Conservation (phyloP, 441 rosid species). For the Pelargonium myrrhifolium region DNA sequence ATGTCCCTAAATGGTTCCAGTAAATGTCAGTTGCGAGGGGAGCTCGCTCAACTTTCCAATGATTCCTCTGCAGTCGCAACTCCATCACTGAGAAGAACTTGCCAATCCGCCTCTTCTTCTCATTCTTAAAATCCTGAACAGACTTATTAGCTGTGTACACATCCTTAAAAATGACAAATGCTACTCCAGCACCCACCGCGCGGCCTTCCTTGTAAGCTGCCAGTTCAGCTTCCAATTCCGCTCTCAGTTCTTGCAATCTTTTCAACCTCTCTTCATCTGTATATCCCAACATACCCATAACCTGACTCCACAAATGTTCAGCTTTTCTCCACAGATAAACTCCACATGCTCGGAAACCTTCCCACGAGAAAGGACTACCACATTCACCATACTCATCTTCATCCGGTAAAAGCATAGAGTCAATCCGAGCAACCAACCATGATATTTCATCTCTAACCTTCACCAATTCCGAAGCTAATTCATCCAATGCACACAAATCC, state of each 20-base stretch:
- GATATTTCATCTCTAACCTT: constrained; percentile 74
- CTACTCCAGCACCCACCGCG: constrained; percentile 89
- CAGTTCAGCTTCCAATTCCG: constrained; percentile 59
- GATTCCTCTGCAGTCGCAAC: constrained; percentile 80
- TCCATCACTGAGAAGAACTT: constrained; percentile 80
- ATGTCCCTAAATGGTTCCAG: constrained; percentile 87
- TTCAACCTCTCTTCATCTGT: constrained; percentile 27
- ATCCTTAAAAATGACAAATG: constrained; percentile 87
- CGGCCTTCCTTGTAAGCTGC: constrained; percentile 67
- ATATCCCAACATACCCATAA: neutral
- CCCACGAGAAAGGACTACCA: constrained; percentile 15
- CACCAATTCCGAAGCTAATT: constrained; percentile 70
- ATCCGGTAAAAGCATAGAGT: constrained; percentile 61
- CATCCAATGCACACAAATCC: constrained; percentile 91
- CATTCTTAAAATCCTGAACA: constrained; percentile 72
- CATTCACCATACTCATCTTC: constrained; percentile 30
- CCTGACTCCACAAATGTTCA: neutral
- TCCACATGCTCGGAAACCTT: constrained; percentile 17
- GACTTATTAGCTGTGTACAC: constrained; percentile 88
- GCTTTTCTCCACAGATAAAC: neutral
- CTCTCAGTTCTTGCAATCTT: constrained; percentile 69
- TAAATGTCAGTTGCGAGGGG: constrained; percentile 90
- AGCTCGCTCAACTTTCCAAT: constrained; percentile 95
- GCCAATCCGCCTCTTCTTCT: constrained; percentile 68
- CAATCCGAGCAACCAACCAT: constrained; percentile 81